phyloP scores from a whole-genome alignment of 805 yeast species.

The Myxozyma geophila region DNA sequence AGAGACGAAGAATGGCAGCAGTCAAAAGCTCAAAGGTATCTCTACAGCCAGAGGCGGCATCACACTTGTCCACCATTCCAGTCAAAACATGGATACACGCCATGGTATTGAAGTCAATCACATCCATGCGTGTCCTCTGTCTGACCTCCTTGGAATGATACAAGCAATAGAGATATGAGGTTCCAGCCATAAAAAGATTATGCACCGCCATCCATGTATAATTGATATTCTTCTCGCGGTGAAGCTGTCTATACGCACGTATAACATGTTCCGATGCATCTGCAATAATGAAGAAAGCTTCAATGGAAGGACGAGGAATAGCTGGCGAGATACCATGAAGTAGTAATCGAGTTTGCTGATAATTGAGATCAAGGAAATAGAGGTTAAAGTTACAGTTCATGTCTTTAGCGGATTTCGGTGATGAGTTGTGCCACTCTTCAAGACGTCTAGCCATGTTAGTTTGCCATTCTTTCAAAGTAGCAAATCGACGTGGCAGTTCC shows the following conservation, averaged over 20 bases:
- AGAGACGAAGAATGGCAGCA: constrained; percentile 68
- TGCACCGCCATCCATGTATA: constrained; percentile 95
- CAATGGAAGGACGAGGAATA: constrained; percentile 56
- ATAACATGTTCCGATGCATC: constrained; percentile 72
- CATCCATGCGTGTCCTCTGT: constrained; percentile 51
- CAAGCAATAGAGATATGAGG: constrained; percentile 76
- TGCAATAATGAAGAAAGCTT: constrained; percentile 61
- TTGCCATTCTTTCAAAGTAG: constrained; percentile 66
- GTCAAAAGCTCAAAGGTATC: constrained; percentile 73
- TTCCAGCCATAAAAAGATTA: constrained; percentile 85
- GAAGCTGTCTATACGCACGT: constrained; percentile 62
- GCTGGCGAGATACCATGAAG: constrained; percentile 80
- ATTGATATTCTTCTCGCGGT: constrained; percentile 63
- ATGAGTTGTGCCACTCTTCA: constrained; percentile 63
- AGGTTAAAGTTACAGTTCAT: constrained; percentile 77
- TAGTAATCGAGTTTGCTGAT: constrained; percentile 71
- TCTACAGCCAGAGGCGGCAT: constrained; percentile 73
- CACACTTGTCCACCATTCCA: constrained; percentile 70
- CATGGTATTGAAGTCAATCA: constrained; percentile 54
- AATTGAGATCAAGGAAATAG: constrained; percentile 73
- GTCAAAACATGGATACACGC: constrained; percentile 57
- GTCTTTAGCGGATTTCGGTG: constrained; percentile 60
- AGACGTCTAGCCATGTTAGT: constrained; percentile 55
- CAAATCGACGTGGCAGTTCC: constrained; percentile 69
- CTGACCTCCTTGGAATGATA: constrained; percentile 68